These are phyloP conservation scores for Rosellinia necatrix DNA, from an alignment of 2,329 filamentous ascomycete species.

Conservation along the genomic window DNA sequence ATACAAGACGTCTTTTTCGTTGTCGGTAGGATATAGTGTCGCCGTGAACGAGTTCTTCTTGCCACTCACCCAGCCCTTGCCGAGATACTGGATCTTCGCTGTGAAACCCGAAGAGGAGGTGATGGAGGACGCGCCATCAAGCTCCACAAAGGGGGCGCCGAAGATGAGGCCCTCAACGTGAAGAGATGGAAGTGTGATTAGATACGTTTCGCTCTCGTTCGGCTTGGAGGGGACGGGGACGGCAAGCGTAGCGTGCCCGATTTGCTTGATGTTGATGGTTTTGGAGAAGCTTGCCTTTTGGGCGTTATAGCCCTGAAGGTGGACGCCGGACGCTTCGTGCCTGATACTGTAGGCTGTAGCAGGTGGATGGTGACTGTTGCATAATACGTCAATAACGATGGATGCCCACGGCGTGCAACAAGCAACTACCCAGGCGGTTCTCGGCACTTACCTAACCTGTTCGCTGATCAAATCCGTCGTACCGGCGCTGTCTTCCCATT, in stretches of 20 bases:
- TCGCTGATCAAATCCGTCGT: conserved; percentile 46
- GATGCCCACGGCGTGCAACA: too few relatives aligned
- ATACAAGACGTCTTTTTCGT: conserved; percentile 45
- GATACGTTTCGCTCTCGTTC: conserved; percentile 51
- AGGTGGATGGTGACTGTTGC: conserved; percentile 53
- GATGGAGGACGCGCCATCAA: conserved; percentile 51
- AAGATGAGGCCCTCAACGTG: conserved; percentile 53
- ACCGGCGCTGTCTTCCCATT: conserved; percentile 41
- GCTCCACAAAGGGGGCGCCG: conserved; percentile 54
- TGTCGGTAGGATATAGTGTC: conserved; percentile 46
- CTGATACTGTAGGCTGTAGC: conserved; percentile 57
- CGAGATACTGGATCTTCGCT: conserved; percentile 53
- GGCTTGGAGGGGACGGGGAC: conserved; percentile 47
- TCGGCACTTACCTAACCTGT: conserved; percentile 47
- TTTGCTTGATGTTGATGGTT: conserved; percentile 54
- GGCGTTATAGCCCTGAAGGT: conserved; percentile 55
- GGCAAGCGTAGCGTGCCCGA: conserved; percentile 55
- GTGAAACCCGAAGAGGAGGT: conserved; percentile 51
- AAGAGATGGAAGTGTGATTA: conserved; percentile 54
- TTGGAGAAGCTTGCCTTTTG: conserved; percentile 58
- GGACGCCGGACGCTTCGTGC: conserved; percentile 49
- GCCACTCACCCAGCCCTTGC: conserved; percentile 50
- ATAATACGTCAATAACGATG: conserved; percentile 4
- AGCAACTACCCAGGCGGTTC: too few relatives aligned
- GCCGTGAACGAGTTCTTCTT: conserved; percentile 54